Base-by-base conservation (phyloP, 1,284 basidiomycete species). In the Leccinum holopus region DNA sequence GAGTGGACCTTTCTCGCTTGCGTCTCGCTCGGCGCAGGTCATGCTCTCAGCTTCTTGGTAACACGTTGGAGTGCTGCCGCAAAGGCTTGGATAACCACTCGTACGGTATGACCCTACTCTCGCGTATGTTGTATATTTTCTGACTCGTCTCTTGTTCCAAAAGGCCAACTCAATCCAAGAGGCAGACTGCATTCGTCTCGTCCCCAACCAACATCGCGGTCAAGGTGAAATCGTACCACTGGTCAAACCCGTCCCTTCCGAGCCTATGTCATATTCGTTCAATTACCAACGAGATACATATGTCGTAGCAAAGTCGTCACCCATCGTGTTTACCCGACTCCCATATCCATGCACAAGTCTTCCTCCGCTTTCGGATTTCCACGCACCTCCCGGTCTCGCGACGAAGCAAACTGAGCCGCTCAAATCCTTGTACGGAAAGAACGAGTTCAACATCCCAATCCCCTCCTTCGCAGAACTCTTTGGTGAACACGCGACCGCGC, bases 241-340 rank as follows among this genome's bases (percentile, higher is more conserved):
- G 7, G 75, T 84, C 64, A 87, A 88, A 78, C 88, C 87, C 69
- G 77, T 81, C 61, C 78, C 81, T 9, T 75, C 77, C 60, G 85
- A 87, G 68, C 78, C 77, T 28, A 79, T 82, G 58, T 86, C 88
- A 1, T 92, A 92, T 75, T 92, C 90, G 16, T 98, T 99, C 83
- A 91, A 84, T 75, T 99, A 98, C 77, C 96, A 99, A 77, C 89
- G 92, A 60, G 97, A 99, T 79, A 95, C 94, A 57, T 99, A 98
- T 75, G 86, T 94, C 61, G 86, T 91, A 55, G 80, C 85, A 52
- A 80, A 84, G 18, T 67, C 80, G 25, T 82, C 82, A 0, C 86
- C 90, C 0, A 25, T 85, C 60, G 82, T 83, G 0, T 99, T 99
- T 78, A 81, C 86, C 5, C 89, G 86, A 28, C 86, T 98, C 18